Conservation (phyloP, 192 early-diverging fungal species). For the Allomyces macrogynus region DNA sequence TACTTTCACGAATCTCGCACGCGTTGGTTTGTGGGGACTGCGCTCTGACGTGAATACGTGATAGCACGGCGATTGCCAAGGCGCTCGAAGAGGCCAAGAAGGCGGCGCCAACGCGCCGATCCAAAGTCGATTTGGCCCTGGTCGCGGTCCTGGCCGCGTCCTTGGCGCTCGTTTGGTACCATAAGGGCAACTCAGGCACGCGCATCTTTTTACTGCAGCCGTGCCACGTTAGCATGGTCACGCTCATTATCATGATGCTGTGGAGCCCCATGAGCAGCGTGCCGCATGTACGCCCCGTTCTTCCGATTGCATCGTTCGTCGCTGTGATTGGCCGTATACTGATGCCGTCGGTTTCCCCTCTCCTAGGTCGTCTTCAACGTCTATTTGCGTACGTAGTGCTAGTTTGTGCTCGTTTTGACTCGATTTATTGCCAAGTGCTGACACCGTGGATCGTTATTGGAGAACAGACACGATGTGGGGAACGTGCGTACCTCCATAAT, state of each 20-base stretch:
- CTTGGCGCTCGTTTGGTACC: constrained; percentile 14
- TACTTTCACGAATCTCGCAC: not conserved
- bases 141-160: constrained; percentile 12
- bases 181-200: constrained; percentile 20
- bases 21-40: not conserved
- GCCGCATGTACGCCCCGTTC: not conserved
- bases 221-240: constrained; percentile 28
- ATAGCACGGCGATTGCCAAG: not conserved
- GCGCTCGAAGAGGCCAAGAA: not conserved
- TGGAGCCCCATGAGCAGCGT: constrained; percentile 15
- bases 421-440: too few species aligned
- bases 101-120: not conserved
- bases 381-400: constrained; percentile 14
- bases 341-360: constrained; percentile 3
- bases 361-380: constrained; percentile 25
- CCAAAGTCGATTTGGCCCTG: constrained; percentile 1
- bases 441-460: too few species aligned
- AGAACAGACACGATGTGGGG: constrained; percentile 24
- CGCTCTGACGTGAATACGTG: not conserved
- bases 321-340: not conserved
- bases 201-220: constrained; percentile 28
- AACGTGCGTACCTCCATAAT: not conserved
- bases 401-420: too few species aligned
- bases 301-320: not conserved
- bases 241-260: constrained; percentile 18